Base-by-base conservation (phyloP, 2,329 filamentous ascomycete species). In the Celoporthe dispersa region DNA sequence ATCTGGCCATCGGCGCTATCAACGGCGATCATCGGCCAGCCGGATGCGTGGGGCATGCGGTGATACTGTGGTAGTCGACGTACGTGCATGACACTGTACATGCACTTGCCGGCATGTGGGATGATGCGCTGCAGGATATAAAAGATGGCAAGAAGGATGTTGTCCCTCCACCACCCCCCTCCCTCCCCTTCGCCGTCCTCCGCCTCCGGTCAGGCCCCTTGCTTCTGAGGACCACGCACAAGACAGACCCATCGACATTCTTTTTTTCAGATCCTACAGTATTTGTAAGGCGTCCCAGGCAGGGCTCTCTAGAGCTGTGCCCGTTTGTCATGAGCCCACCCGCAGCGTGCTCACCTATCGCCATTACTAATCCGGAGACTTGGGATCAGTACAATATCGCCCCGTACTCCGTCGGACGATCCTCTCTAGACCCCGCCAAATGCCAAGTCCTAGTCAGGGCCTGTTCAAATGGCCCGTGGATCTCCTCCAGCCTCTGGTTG, bases 401-500 rank as follows among this genome's bases (percentile, higher is more conserved):
- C 51, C 53, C 53, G 53, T 57, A 57, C 14, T 31, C 25, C 53
- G 53, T 31, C 31, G 31, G 57, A 37, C 31, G 31, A 33, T 60
- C 53, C 12, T 28, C 53, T 19, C 25, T 33, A 16, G 19, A 61
- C 64, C 70, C 68, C 70, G 44, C 66, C 70, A 55, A 64, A 67
- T 48, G 65, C 65, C 68, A 39, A 66, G 57, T 55, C 64, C 57
- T 33, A 66, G 64, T 65, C 61, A 48, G 53, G 66, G 68, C 64
- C 69, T 68, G 19, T 70, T 70, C 39, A 28, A 44, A 59, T 64
- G 68, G 65, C 55, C 67, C 28, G 64, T 66, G 37, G 62, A 68
- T 48, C 33, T 70, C 48, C 37, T 70, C 48, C 62, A 53, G 61
- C 22, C 68, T 59, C 64, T 72, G 66, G 67, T 68, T 53, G 62